Evolutionary conservation across 2,329 filamentous ascomycete genomes (phyloP), one percentile per base, ranked within the genome.

Genomic region (Fusarium beomiforme): DNA sequence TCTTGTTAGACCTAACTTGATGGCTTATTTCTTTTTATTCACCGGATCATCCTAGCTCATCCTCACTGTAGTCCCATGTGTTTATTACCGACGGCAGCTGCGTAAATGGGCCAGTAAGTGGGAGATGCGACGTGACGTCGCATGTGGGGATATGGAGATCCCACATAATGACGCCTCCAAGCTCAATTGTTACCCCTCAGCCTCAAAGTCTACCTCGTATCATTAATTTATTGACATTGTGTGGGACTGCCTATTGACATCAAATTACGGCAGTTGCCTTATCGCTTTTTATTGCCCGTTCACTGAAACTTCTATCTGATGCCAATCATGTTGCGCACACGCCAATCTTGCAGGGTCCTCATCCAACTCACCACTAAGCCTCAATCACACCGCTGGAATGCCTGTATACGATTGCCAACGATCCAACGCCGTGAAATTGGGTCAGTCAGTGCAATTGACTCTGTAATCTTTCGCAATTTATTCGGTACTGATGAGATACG

Each of bases 401-500:
- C 16, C 12, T 6, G 51, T 31, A 24, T 33, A n/a, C 36, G 0
- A 0, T 7, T 16, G 8, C 9, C n/a, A 16, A 33, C n/a, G 2
- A 6, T 10, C 1, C 26, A 34, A 7, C 29, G 14, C 13, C 34
- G 49, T 1, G 3, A 21, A 7, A 29, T 69, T 11, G 66, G 57
- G 1, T 58, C 44, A 2, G 44, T 64, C 43, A 68, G 67, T 0
- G 67, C 67, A 2, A 82, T 87, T 55, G 85, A 88, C 72, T 87
- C 85, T 9, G 79, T 81, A 12, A 81, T 88, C 21, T 87, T 87
- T 70, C 81, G 84, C 6, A 85, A 84, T 11, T 76, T 87, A 2
- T 87, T 87, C 60, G 85, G 85, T 13, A 87, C 84, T 2, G 81
- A 86, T 8, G 85, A 86, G 67, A 85, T 86, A 42, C 81, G 85